A percentile compares a stretch with the other conserved stretches of the same genome.
Conservation (phyloP, 306 rosid genomes). For the Prunus armeniaca region DNA sequence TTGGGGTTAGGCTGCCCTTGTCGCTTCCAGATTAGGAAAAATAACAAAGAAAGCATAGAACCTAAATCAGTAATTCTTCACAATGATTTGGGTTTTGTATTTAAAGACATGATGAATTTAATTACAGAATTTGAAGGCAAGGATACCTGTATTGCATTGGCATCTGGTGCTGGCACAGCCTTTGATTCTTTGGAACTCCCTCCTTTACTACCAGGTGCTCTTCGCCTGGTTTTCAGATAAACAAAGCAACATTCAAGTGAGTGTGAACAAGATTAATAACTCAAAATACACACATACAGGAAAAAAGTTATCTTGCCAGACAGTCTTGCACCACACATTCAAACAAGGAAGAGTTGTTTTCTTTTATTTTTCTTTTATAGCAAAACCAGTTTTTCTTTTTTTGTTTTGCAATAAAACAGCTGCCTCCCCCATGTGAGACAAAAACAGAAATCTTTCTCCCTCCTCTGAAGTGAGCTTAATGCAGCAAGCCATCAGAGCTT, state of each 20-base stretch:
- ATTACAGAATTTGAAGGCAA: not conserved
- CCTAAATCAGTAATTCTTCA: not conserved
- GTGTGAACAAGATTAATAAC: not conserved
- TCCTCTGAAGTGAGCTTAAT: not conserved
- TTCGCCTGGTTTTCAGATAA: slow-evolving; percentile 43
- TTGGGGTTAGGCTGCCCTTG: slow-evolving; percentile 36
- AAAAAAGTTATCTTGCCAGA: not conserved
- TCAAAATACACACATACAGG: not conserved
- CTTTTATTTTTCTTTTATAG: too few relatives aligned
- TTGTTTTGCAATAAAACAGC: too few relatives aligned
- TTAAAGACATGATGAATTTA: not conserved
- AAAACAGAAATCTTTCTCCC: too few relatives aligned
- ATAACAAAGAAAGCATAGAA: not conserved
- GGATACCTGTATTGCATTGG: slow-evolving; percentile 54
- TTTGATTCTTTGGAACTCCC: slow-evolving; percentile 39
- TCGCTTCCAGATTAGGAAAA: slow-evolving; percentile 40
- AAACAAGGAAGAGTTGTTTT: too few relatives aligned
- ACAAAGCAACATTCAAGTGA: slow-evolving; percentile 15
- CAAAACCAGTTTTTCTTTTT: too few relatives aligned
- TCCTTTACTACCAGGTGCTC: slow-evolving; percentile 33
- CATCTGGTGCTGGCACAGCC: slow-evolving; percentile 52
- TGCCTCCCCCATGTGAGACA: too few relatives aligned
- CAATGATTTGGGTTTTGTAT: not conserved
- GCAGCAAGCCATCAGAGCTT: not conserved
- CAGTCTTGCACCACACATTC: too few relatives aligned